These are phyloP conservation scores for Cryptosporidium parvum DNA, from an alignment of 169 alveolate species.

Conservation along the genomic window DNA sequence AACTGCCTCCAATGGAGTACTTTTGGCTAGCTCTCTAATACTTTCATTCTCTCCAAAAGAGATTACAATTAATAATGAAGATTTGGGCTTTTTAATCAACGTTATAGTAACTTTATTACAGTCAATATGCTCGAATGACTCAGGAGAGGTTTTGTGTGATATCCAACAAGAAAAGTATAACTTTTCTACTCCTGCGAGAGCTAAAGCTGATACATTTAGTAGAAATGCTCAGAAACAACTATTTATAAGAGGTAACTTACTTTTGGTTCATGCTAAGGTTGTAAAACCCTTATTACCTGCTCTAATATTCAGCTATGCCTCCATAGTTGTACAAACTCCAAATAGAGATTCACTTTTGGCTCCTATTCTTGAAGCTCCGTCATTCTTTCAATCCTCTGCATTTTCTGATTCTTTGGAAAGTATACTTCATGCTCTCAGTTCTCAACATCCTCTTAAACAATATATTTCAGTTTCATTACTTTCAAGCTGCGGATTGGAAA, in stretches of 20 bases:
- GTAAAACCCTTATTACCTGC: constrained; percentile 60
- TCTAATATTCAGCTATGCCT: constrained; percentile 44
- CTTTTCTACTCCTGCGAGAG: constrained; percentile 52
- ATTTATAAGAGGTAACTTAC: constrained; percentile 55
- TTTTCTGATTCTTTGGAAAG: constrained; percentile 59
- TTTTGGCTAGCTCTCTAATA: constrained; percentile 47
- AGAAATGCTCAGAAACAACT: constrained; percentile 9
- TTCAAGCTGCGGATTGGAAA: neutral
- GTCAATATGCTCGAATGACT: constrained; percentile 47
- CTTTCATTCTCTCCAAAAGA: constrained; percentile 58
- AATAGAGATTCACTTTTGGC: constrained; percentile 56
- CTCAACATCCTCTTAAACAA: constrained; percentile 44
- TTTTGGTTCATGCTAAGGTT: constrained; percentile 57
- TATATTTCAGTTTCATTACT: constrained; percentile 13
- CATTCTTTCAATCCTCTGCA: constrained; percentile 63
- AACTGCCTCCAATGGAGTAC: constrained; percentile 60
- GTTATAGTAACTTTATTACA: constrained; percentile 45
- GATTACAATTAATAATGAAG: constrained; percentile 53
- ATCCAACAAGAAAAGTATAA: constrained; percentile 7
- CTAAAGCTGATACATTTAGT: neutral
- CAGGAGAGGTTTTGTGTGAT: constrained; percentile 35
- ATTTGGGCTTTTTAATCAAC: constrained; percentile 39
- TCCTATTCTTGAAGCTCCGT: constrained; percentile 18
- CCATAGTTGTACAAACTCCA: constrained; percentile 67
- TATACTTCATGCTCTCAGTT: constrained; percentile 27